Conservation (phyloP, 73 alveolate species). For the Paramecium sexaurelia region DNA sequence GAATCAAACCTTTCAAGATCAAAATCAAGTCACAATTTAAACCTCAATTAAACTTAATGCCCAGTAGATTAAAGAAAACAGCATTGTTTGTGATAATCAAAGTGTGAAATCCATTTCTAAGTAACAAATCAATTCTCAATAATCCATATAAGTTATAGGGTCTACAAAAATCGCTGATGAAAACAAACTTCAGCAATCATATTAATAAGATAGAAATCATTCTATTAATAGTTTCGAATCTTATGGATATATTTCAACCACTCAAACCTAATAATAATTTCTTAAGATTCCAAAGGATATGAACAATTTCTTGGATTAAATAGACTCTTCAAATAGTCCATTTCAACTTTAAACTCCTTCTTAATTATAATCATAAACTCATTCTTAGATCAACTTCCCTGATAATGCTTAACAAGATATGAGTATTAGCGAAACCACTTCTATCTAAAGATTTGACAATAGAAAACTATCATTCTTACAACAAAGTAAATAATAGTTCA, state of each 20-base stretch:
- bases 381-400: neutral
- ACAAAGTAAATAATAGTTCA: neutral
- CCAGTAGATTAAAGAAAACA: neutral
- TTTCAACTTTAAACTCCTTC: constrained; percentile 1
- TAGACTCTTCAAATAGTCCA: neutral
- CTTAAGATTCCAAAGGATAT: neutral
- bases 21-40: neutral
- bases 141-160: neutral
- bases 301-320: neutral
- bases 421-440: neutral
- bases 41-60: neutral
- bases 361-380: neutral
- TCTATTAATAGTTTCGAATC: neutral
- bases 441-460: neutral
- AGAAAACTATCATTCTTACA: neutral
- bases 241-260: neutral
- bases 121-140: neutral
- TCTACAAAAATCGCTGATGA: neutral
- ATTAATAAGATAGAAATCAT: neutral
- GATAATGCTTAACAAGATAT: neutral
- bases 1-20: constrained; percentile 6
- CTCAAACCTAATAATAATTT: neutral
- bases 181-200: neutral
- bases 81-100: neutral
- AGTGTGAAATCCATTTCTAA: neutral